phyloP scores from a whole-genome alignment of 768 basidiomycete genomes.

The Steccherinum ochraceum region DNA sequence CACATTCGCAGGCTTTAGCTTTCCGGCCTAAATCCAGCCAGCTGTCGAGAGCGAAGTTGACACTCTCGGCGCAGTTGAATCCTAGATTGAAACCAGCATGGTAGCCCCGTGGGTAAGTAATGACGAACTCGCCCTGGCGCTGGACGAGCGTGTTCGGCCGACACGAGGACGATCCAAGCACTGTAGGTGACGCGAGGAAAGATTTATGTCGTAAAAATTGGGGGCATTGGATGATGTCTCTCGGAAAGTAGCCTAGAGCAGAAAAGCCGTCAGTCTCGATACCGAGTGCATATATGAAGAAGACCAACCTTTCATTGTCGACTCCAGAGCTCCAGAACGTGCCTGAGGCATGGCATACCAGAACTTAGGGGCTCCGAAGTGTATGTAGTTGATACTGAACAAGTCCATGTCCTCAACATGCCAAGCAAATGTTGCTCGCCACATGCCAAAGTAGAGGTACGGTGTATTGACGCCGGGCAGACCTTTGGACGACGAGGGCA shows the following conservation, averaged over 20 bases:
- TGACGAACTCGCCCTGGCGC: conserved; percentile 91
- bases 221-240: conserved; percentile 76
- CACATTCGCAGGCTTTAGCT: conserved; percentile 71
- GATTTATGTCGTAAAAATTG: conserved; percentile 97
- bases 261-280: background rate
- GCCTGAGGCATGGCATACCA: conserved; percentile 97
- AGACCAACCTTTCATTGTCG: conserved; percentile 74
- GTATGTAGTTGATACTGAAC: conserved; percentile 98
- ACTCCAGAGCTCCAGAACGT: conserved; percentile 76
- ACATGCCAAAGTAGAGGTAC: conserved; percentile 99
- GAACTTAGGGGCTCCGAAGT: conserved; percentile 94
- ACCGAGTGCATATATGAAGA: background rate
- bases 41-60: conserved; percentile 93
- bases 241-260: conserved; percentile 76
- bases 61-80: conserved; percentile 94
- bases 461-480: conserved; percentile 96
- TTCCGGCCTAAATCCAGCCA: conserved; percentile 87
- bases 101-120: conserved; percentile 92
- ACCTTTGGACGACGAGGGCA: conserved; percentile 59
- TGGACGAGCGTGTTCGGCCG: conserved; percentile 86
- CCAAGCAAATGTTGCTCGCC: conserved; percentile 98
- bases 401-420: conserved; percentile 99
- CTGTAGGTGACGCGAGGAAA: conserved; percentile 83
- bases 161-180: conserved; percentile 74
- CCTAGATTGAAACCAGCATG: conserved; percentile 97